These are phyloP conservation scores for Volvox reticuliferus DNA, from an alignment of 139 green algal genomes.

Conservation along the genomic window DNA sequence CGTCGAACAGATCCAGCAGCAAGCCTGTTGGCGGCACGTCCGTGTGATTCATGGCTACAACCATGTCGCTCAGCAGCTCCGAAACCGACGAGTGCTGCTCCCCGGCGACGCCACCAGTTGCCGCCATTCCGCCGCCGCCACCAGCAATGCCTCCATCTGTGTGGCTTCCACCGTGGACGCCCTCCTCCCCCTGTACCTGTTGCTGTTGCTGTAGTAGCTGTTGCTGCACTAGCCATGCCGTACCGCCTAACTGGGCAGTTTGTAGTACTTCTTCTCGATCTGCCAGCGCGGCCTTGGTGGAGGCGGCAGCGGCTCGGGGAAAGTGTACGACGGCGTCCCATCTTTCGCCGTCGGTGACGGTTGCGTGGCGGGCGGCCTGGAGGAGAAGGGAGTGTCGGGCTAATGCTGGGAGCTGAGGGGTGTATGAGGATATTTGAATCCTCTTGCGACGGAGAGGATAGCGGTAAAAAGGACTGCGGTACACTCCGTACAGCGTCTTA, in stretches of 20 bases:
- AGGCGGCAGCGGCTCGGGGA: neutral
- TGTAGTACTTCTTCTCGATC: neutral
- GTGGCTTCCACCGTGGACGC: too few relatives aligned
- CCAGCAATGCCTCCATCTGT: too few relatives aligned
- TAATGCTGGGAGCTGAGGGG: too few relatives aligned
- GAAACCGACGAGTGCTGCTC: slow-evolving; percentile 27
- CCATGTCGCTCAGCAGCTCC: slow-evolving; percentile 24
- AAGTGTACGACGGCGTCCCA: slow-evolving; percentile 12
- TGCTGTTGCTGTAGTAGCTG: neutral
- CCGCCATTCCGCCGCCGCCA: neutral
- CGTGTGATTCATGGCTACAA: slow-evolving; percentile 81
- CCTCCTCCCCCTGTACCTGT: neutral
- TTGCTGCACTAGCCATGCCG: neutral
- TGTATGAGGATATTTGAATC: too few relatives aligned
- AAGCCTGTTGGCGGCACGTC: slow-evolving; percentile 72
- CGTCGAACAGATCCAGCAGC: slow-evolving; percentile 76
- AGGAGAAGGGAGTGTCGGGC: neutral
- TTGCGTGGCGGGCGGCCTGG: neutral
- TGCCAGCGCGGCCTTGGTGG: neutral
- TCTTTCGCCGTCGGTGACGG: neutral
- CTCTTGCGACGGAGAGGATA: too few relatives aligned
- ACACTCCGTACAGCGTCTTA: too few relatives aligned
- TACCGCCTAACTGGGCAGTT: neutral
- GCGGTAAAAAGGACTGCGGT: too few relatives aligned
- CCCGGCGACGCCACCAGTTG: neutral